These are phyloP conservation scores for Trichosporon sp. DNA, from an alignment of 1,284 basidiomycete species.

Conservation along the genomic window DNA sequence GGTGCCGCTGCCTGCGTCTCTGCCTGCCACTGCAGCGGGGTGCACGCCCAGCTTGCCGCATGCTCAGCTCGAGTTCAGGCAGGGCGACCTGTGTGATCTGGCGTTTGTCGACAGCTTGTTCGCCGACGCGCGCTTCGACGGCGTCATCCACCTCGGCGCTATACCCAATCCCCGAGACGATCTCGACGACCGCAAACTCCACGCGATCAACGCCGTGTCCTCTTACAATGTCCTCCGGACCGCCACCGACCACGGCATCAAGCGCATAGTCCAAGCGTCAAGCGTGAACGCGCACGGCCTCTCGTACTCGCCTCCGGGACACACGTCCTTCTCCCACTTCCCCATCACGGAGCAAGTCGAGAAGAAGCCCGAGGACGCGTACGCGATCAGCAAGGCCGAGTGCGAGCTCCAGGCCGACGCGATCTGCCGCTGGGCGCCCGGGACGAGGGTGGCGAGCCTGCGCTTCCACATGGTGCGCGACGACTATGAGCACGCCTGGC, in stretches of 20 bases:
- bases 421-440: conserved; percentile 26
- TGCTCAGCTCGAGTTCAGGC: conserved; percentile 10
- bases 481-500: conserved; percentile 16
- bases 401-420: conserved; percentile 46
- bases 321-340: conserved; percentile 29
- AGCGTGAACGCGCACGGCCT: conserved; percentile 42
- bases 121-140: conserved; percentile 27
- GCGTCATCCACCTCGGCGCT: conserved; percentile 47
- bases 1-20: conserved; percentile 20
- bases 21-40: conserved; percentile 2
- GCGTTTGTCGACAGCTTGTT: conserved; percentile 29
- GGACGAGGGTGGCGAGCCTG: conserved; percentile 32
- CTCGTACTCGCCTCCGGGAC: conserved; percentile 28
- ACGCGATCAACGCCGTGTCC: conserved; percentile 43
- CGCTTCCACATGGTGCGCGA: conserved; percentile 42
- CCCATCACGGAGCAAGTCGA: conserved; percentile 36
- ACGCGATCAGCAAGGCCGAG: conserved; percentile 43
- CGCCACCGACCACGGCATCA: conserved; percentile 36
- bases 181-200: conserved; percentile 34
- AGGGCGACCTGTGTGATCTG: conserved; percentile 33
- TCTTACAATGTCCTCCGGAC: conserved; percentile 46
- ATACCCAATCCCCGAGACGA: conserved; percentile 36
- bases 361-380: conserved; percentile 34
- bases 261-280: conserved; percentile 46
- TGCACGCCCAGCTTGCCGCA: background rate